These are phyloP conservation scores for Diddensiella santjacobensis DNA, from an alignment of 805 yeast genomes.

Conservation along the genomic window DNA sequence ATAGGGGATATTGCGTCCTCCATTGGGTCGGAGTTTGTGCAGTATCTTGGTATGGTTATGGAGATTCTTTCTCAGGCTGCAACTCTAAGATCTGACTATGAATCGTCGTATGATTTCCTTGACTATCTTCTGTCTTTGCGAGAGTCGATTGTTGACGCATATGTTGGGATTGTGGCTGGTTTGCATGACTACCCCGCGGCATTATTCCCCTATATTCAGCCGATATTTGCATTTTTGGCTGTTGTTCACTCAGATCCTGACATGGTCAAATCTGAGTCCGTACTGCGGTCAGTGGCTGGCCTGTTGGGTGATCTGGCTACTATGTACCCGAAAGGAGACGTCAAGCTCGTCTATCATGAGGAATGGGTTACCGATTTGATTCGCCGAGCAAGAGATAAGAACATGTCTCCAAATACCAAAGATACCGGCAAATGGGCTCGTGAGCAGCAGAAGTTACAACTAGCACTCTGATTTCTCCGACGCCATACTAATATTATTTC, in stretches of 20 bases:
- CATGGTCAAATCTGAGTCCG: constrained; percentile 60
- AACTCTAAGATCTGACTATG: constrained; percentile 34
- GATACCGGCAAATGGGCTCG: constrained; percentile 98
- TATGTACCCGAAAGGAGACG: constrained; percentile 75
- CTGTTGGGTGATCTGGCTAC: constrained; percentile 89
- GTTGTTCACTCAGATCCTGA: constrained; percentile 56
- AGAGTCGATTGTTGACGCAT: constrained; percentile 92
- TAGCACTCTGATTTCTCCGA: background rate
- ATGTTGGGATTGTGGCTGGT: constrained; percentile 95
- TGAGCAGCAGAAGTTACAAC: constrained; percentile 63
- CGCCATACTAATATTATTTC: background rate
- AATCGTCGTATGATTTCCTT: constrained; percentile 64
- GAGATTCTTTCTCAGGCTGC: constrained; percentile 48
- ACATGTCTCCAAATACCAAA: constrained; percentile 62
- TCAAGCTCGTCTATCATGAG: constrained; percentile 60
- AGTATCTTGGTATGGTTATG: constrained; percentile 77
- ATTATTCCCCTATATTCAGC: constrained; percentile 59
- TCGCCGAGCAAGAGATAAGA: constrained; percentile 60
- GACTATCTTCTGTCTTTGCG: constrained; percentile 70
- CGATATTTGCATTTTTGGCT: constrained; percentile 67
- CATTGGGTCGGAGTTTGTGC: constrained; percentile 71
- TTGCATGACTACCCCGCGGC: constrained; percentile 63
- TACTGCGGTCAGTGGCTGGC: constrained; percentile 82
- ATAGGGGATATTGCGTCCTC: constrained; percentile 95
- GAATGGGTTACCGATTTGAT: constrained; percentile 79